phyloP scores from a whole-genome alignment of 768 basidiomycete genomes.

The Sporobolomyces roseus region DNA sequence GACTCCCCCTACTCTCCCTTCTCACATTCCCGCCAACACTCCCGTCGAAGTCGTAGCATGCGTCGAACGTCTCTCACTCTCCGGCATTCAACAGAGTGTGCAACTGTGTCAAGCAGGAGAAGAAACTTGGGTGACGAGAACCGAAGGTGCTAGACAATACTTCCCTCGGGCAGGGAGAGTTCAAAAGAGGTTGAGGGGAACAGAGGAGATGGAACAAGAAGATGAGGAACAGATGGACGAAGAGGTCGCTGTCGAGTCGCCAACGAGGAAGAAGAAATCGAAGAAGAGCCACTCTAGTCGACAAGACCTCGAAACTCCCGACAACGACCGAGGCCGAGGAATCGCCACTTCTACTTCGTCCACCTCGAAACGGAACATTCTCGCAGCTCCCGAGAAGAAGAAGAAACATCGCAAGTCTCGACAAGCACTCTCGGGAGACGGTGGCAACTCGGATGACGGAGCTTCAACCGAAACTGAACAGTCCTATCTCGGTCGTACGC shows the following conservation, averaged over 20 bases:
- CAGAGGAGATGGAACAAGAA: background rate
- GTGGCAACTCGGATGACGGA: constrained; percentile 6
- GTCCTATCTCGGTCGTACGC: constrained; percentile 10
- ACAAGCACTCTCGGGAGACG: background rate
- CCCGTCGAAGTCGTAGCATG: constrained; percentile 18
- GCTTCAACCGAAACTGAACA: constrained; percentile 22
- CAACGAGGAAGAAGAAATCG: constrained; percentile 10
- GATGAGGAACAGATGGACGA: background rate
- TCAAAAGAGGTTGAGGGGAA: constrained; percentile 10
- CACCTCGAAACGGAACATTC: background rate
- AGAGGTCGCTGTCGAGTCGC: background rate
- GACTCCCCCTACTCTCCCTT: constrained; percentile 13
- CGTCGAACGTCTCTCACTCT: constrained; percentile 12
- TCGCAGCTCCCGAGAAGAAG: constrained; percentile 11
- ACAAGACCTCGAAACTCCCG: background rate
- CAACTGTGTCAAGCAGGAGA: constrained; percentile 19
- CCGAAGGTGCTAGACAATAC: constrained; percentile 14
- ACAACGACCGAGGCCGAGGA: too few species aligned
- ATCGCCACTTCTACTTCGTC: background rate
- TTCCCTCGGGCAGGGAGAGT: constrained; percentile 5
- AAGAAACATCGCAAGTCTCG: background rate
- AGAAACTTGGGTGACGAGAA: constrained; percentile 19
- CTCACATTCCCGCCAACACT: constrained; percentile 16
- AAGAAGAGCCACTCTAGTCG: background rate
- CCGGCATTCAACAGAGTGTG: constrained; percentile 13